Percentiles rank a stretch among this genome's conserved stretches.
phyloP scores from a whole-genome alignment of 352 stramenopile genomes.

The Phytophthora pistaciae region DNA sequence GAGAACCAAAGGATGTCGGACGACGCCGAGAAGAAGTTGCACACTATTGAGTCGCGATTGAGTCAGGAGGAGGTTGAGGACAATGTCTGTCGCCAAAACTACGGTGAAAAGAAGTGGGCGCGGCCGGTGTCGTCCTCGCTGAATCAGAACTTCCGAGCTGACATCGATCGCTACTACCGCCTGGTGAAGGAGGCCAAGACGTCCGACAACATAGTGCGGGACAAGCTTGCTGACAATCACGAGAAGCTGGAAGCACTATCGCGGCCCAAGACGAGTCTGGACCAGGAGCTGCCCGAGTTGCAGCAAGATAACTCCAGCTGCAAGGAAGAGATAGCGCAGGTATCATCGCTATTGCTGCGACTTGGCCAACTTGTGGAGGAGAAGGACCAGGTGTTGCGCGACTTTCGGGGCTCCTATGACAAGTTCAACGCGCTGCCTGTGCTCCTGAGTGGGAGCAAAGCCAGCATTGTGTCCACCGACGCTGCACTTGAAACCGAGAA shows the following conservation, averaged over 20 bases:
- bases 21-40: constrained; percentile 67
- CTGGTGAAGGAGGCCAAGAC: constrained; percentile 77
- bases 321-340: constrained; percentile 52
- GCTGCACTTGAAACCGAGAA: constrained; percentile 60
- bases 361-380: constrained; percentile 65
- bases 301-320: constrained; percentile 63
- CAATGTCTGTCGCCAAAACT: constrained; percentile 75
- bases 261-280: constrained; percentile 61
- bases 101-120: constrained; percentile 63
- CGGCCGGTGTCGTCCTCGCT: constrained; percentile 60
- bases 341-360: constrained; percentile 64
- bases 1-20: constrained; percentile 64
- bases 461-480: constrained; percentile 30
- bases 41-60: constrained; percentile 58
- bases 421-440: constrained; percentile 70
- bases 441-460: constrained; percentile 45
- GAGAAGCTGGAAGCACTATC: constrained; percentile 49
- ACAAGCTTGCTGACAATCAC: constrained; percentile 51
- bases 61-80: constrained; percentile 74
- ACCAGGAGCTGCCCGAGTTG: constrained; percentile 61
- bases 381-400: constrained; percentile 63
- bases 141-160: constrained; percentile 65
- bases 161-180: constrained; percentile 81
- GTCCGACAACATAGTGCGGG: constrained; percentile 69
- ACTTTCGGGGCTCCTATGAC: constrained; percentile 62